Conservation (phyloP, 1,284 basidiomycete genomes). For the Trametes pubescens region DNA sequence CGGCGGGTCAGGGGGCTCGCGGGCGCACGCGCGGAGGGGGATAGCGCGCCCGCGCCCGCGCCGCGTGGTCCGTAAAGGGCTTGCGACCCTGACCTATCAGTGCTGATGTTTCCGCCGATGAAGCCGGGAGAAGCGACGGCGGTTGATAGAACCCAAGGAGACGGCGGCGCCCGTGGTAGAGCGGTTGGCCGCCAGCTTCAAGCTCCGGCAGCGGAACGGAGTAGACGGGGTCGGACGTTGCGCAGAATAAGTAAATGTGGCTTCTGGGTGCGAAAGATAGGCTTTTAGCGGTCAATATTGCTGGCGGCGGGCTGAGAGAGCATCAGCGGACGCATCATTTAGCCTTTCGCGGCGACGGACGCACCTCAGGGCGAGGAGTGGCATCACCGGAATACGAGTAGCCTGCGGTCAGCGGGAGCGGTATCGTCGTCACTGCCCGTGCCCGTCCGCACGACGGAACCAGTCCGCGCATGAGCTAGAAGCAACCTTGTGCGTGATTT, state of each 20-base stretch:
- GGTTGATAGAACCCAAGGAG: slow-evolving; percentile 10
- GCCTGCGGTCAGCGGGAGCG: slow-evolving; percentile 16
- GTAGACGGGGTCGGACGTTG: neutral
- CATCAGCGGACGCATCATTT: slow-evolving; percentile 8
- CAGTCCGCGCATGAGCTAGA: neutral
- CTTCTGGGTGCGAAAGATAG: neutral
- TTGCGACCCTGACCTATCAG: slow-evolving; percentile 19
- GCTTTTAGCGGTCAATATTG: neutral
- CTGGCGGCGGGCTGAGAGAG: neutral
- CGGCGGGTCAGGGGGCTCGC: neutral
- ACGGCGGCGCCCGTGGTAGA: slow-evolving; percentile 3
- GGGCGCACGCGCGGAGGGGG: neutral
- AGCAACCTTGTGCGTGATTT: slow-evolving; percentile 5
- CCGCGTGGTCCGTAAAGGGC: slow-evolving; percentile 16
- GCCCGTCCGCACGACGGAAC: neutral
- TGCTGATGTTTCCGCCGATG: slow-evolving; percentile 16
- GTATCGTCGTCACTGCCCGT: neutral
- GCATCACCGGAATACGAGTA: slow-evolving; percentile 4
- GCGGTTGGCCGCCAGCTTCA: neutral
- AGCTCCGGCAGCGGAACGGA: slow-evolving; percentile 1
- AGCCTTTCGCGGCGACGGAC: slow-evolving; percentile 6
- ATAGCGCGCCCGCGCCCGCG: slow-evolving; percentile 19
- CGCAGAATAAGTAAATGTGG: neutral
- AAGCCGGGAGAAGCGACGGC: slow-evolving; percentile 13
- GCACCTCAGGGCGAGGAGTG: neutral